A percentile compares a stretch with the other conserved stretches of the same genome.
These are phyloP conservation scores for Millerago galiae DNA, from an alignment of 805 yeast species.

Conservation along the genomic window DNA sequence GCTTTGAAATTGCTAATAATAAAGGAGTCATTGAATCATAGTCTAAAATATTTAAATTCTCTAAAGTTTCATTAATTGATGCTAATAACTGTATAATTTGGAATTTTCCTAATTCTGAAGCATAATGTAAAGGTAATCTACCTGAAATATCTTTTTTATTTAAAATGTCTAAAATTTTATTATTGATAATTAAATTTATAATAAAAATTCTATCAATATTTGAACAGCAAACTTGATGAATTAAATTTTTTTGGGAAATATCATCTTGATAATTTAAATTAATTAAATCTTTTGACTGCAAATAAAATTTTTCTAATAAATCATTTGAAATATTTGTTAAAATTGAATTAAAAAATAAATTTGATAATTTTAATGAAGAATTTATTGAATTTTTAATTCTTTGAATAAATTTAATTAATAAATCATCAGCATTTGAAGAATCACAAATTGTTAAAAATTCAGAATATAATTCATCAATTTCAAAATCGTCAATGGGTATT, in stretches of 20 bases:
- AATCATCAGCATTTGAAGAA: slow-evolving; percentile 29
- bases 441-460: slow-evolving; percentile 55
- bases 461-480: slow-evolving; percentile 63
- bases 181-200: slow-evolving; percentile 15
- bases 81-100: slow-evolving; percentile 36
- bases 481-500: slow-evolving; percentile 30
- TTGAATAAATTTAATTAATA: slow-evolving; percentile 39
- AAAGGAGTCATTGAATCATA: slow-evolving; percentile 79
- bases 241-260: slow-evolving; percentile 60
- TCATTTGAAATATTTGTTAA: slow-evolving; percentile 54
- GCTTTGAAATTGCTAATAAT: slow-evolving; percentile 66
- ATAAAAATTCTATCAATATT: slow-evolving; percentile 19
- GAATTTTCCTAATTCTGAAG: slow-evolving; percentile 53
- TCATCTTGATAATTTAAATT: slow-evolving; percentile 66
- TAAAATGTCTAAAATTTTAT: slow-evolving; percentile 19
- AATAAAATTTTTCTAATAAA: slow-evolving; percentile 41
- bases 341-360: slow-evolving; percentile 65
- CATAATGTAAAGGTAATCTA: slow-evolving; percentile 81
- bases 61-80: slow-evolving; percentile 20
- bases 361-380: slow-evolving; percentile 47
- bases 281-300: slow-evolving; percentile 35
- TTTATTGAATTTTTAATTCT: slow-evolving; percentile 35
- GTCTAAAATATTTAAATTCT: slow-evolving; percentile 41
- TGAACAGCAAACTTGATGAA: slow-evolving; percentile 55
- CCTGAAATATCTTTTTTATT: slow-evolving; percentile 59